Evolutionary conservation across 805 yeast genomes (phyloP).

Genomic region (Metschnikowia cerradonensis): DNA sequence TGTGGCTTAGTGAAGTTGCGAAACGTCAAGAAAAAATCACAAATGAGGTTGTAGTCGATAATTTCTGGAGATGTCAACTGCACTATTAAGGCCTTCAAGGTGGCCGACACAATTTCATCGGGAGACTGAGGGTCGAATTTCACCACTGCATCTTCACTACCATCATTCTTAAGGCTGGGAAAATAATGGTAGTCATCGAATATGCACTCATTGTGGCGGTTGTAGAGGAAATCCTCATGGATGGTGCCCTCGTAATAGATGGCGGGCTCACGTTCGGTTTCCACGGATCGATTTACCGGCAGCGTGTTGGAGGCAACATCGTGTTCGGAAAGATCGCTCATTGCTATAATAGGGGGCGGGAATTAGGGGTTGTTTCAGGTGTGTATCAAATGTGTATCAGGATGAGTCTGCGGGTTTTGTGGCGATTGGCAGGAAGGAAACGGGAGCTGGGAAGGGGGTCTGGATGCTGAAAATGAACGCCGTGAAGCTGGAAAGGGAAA

Average conservation of each 20-base stretch:
- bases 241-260: constrained; percentile 11
- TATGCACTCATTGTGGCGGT: constrained; percentile 34
- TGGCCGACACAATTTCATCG: constrained; percentile 34
- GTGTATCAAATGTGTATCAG: neutral
- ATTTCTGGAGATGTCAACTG: constrained; percentile 68
- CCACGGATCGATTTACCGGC: neutral
- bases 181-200: constrained; percentile 35
- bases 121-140: constrained; percentile 33
- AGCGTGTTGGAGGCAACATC: neutral
- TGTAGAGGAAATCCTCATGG: constrained; percentile 23
- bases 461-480: neutral
- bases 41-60: constrained; percentile 70
- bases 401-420: neutral
- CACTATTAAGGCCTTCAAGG: constrained; percentile 47
- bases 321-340: neutral
- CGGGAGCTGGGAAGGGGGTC: neutral
- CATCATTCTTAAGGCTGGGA: constrained; percentile 25
- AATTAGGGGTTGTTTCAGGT: constrained; percentile 1
- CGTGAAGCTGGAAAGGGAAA: neutral
- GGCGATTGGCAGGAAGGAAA: neutral
- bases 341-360: neutral
- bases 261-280: constrained; percentile 6
- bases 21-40: constrained; percentile 85
- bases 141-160: constrained; percentile 18
- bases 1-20: constrained; percentile 62